phyloP scores from a whole-genome alignment of 768 basidiomycete genomes.

The Strobilomyces dryophilus region DNA sequence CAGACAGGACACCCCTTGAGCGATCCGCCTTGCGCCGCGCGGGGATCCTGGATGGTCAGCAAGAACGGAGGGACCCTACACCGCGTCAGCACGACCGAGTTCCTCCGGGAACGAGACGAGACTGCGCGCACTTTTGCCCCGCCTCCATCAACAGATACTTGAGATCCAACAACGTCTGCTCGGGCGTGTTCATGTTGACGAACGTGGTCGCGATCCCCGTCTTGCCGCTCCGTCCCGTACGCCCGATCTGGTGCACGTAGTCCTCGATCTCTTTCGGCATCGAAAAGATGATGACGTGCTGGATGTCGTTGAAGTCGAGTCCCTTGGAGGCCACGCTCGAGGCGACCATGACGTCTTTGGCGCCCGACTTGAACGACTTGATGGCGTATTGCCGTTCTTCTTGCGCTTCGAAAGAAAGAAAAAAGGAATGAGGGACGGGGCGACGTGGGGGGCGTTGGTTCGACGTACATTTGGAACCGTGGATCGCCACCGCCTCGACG shows the following conservation, averaged over 20 bases:
- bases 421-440: not conserved
- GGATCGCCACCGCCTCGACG: constrained; percentile 97
- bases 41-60: constrained; percentile 84
- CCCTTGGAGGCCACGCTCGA: constrained; percentile 98
- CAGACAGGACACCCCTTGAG: constrained; percentile 93
- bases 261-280: constrained; percentile 99
- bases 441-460: not conserved
- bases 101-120: not conserved
- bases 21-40: constrained; percentile 70
- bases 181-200: constrained; percentile 95
- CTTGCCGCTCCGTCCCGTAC: constrained; percentile 95
- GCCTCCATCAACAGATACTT: constrained; percentile 97
- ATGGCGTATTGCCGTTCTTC: constrained; percentile 99
- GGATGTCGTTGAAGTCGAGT: constrained; percentile 97
- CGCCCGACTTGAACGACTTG: constrained; percentile 94
- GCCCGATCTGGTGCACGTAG: constrained; percentile 98
- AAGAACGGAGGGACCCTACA: constrained; percentile 90
- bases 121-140: constrained; percentile 77
- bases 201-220: constrained; percentile 99
- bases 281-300: constrained; percentile 97
- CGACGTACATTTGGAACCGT: constrained; percentile 87
- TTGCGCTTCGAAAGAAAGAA: constrained; percentile 56
- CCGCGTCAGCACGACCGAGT: not conserved
- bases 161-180: constrained; percentile 93
- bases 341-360: constrained; percentile 99